A percentile compares a stretch with the other conserved stretches of the same genome.
Evolutionary conservation across 2,329 filamentous ascomycete species (phyloP).

Genomic region (Shiraia bambusicola): DNA sequence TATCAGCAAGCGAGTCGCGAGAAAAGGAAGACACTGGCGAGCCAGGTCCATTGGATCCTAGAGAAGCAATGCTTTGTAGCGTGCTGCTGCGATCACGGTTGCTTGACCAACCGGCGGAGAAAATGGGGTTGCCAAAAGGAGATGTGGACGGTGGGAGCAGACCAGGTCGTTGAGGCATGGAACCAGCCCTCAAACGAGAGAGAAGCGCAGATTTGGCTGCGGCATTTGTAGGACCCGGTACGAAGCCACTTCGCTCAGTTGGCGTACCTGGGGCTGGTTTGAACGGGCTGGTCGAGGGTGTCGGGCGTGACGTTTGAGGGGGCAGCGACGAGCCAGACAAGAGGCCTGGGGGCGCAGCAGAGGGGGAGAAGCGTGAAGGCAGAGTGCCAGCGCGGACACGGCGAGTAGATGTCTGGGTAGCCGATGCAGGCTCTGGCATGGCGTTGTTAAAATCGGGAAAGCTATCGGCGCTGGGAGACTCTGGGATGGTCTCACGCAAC

Average conservation of each 20-base stretch:
- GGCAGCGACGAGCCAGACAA: constrained; percentile 56
- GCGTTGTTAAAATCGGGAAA: constrained; percentile 86
- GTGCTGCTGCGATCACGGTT: constrained; percentile 84
- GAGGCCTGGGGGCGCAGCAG: constrained; percentile 62
- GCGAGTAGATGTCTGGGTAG: constrained; percentile 65
- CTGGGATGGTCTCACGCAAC: constrained; percentile 93
- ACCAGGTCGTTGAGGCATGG: constrained; percentile 85
- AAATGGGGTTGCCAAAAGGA: constrained; percentile 87
- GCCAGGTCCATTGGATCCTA: constrained; percentile 80
- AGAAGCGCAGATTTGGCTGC: constrained; percentile 70
- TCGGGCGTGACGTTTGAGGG: constrained; percentile 79
- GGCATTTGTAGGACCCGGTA: constrained; percentile 50
- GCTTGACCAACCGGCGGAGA: constrained; percentile 80
- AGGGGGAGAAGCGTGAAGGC: constrained; percentile 89
- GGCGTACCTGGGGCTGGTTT: constrained; percentile 60
- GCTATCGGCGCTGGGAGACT: constrained; percentile 87
- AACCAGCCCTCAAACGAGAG: constrained; percentile 85
- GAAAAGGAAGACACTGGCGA: constrained; percentile 87
- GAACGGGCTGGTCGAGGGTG: constrained; percentile 85
- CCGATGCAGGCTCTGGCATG: constrained; percentile 60
- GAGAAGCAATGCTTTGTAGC: constrained; percentile 84
- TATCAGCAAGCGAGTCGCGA: constrained; percentile 79
- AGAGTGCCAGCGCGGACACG: constrained; percentile 90
- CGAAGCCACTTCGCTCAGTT: constrained; percentile 41
- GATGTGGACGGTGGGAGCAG: constrained; percentile 57